Evolutionary conservation across 768 basidiomycete genomes (phyloP), one percentile per base, ranked within the genome.

Genomic region (Arthromyces matolae): DNA sequence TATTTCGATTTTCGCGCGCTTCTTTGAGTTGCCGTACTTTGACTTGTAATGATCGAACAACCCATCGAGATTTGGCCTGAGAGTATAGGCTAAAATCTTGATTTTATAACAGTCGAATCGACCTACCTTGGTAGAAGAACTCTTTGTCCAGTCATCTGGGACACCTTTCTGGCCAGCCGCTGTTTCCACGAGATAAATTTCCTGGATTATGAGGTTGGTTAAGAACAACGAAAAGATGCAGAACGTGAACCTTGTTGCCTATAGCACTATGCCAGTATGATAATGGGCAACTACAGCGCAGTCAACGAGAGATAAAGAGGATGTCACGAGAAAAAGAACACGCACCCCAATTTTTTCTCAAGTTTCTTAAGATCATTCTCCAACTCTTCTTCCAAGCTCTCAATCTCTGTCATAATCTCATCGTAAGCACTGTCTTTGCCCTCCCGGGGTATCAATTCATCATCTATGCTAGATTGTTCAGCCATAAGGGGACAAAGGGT

Each of bases 381-480:
- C 27, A 99, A 72, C 36, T 77, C 77, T 32, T 73, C 68, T 67
- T 97, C 94, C 38, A 94, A 64, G 2, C 68, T 74, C 2, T 65
- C 60, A 31, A 96, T 93, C 57, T 88, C 87, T 23, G 71, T 67
- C 64, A 81, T 79, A 33, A 94, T 77, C 13, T 71, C 75, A 62
- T 98, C 95, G 56, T 91, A 97, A 33, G 73, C 82, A 20, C 85
- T 81, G 55, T 97, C 92, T 57, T 89, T 89, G 19, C 93, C 94
- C n/a, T 79, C 73, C 43, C 77, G 75, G 2, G 96, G 96, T 14
- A 90, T 68, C 2, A 98, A 75, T 53, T 87, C 83, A 58, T 83
- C 80, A 41, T 79, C 84, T 87, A 47, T n/a, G 27, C 55, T 45
- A 18, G 29, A 8, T 32, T 18, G 33, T 24, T 39, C 18, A 54